Conservation (phyloP, 1,284 basidiomycete species). For the Boletellus deceptivus region DNA sequence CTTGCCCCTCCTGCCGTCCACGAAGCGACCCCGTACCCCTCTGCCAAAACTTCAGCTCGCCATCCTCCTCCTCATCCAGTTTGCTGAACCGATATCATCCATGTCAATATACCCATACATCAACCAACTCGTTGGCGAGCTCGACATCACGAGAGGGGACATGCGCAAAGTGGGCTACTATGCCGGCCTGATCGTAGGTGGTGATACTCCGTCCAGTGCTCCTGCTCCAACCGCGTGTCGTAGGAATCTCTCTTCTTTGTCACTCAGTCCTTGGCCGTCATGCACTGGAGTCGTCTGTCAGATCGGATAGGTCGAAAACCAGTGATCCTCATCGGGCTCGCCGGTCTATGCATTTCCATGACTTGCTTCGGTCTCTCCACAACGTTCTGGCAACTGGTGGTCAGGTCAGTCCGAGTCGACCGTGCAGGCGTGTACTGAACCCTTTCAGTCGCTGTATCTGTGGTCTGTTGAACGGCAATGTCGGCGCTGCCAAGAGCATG, state of each 20-base stretch:
- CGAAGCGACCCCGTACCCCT: conserved; percentile 15
- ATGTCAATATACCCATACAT: conserved; percentile 33
- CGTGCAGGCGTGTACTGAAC: neutral
- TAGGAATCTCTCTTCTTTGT: conserved; percentile 74
- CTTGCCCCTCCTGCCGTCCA: conserved; percentile 9
- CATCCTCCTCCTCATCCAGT: conserved; percentile 22
- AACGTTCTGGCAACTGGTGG: conserved; percentile 61
- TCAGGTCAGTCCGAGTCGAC: conserved; percentile 44
- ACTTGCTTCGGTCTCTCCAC: conserved; percentile 69
- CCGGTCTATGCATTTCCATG: conserved; percentile 72
- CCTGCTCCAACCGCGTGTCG: neutral
- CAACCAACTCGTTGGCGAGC: conserved; percentile 29
- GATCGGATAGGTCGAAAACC: conserved; percentile 72
- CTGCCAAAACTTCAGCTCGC: conserved; percentile 24
- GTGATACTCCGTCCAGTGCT: neutral
- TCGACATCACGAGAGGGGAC: conserved; percentile 27
- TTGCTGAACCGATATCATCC: conserved; percentile 27
- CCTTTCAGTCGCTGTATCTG: conserved; percentile 24
- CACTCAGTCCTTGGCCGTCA: conserved; percentile 64
- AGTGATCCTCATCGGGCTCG: conserved; percentile 63
- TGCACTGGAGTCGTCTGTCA: conserved; percentile 75
- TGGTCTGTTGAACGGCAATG: conserved; percentile 44
- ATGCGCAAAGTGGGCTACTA: conserved; percentile 29
- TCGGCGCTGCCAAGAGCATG: conserved; percentile 48
- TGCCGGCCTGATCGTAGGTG: conserved; percentile 25